A percentile compares a stretch with the other conserved stretches of the same genome.
phyloP scores from a whole-genome alignment of 352 stramenopile genomes.

The Globisporangium nagaii region DNA sequence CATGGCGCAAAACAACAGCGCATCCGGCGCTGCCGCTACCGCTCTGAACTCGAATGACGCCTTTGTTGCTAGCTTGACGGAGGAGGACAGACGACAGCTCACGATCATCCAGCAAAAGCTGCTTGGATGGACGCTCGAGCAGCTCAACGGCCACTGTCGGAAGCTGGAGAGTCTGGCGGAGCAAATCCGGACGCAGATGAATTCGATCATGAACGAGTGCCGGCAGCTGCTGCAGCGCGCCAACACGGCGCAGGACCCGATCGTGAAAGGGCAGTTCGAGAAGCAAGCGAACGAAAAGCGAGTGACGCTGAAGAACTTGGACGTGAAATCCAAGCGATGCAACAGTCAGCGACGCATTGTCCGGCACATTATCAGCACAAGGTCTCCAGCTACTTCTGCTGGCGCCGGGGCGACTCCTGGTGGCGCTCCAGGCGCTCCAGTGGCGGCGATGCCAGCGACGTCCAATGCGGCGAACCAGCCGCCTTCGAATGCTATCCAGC shows the following conservation, averaged over 20 bases:
- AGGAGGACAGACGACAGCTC: slow-evolving; percentile 69
- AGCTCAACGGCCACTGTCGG: slow-evolving; percentile 73
- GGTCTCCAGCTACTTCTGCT: slow-evolving; percentile 14
- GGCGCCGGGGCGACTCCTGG: background rate
- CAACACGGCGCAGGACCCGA: slow-evolving; percentile 66
- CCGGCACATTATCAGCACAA: slow-evolving; percentile 66
- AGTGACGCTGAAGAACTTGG: slow-evolving; percentile 60
- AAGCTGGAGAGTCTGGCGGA: slow-evolving; percentile 81
- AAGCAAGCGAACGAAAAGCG: slow-evolving; percentile 67
- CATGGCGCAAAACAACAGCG: background rate
- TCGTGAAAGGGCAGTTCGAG: slow-evolving; percentile 58
- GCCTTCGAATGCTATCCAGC: slow-evolving; percentile 23
- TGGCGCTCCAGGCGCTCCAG: background rate
- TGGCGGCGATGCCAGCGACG: background rate
- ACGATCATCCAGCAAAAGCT: slow-evolving; percentile 71
- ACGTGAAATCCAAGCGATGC: slow-evolving; percentile 79
- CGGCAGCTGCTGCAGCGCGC: slow-evolving; percentile 69
- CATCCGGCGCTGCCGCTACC: background rate
- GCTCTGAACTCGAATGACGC: slow-evolving; percentile 14
- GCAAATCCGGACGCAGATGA: slow-evolving; percentile 73
- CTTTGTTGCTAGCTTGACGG: slow-evolving; percentile 38
- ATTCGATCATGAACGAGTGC: slow-evolving; percentile 79
- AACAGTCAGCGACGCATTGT: slow-evolving; percentile 75
- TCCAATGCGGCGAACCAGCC: slow-evolving; percentile 1
- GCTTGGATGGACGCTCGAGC: slow-evolving; percentile 55